These are phyloP conservation scores for Immersiporthe knoxdaviesiana DNA, from an alignment of 2,329 filamentous ascomycete species.

Conservation along the genomic window DNA sequence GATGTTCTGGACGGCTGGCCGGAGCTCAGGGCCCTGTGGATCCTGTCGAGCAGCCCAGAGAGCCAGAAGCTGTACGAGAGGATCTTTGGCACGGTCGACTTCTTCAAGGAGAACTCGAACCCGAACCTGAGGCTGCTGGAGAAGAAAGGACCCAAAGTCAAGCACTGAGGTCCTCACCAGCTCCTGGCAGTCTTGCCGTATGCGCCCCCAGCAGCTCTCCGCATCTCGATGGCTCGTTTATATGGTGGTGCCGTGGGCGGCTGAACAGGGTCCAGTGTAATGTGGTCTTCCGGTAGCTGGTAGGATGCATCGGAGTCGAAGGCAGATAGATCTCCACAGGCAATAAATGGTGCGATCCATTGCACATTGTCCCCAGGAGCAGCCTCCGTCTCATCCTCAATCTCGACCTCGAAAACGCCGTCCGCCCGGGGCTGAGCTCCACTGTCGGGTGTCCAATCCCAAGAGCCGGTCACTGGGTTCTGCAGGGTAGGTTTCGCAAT, in stretches of 20 bases:
- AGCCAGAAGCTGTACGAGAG: constrained; percentile 50
- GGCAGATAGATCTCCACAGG: constrained; percentile 92
- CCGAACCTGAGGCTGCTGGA: constrained; percentile 40
- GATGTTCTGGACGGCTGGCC: constrained; percentile 61
- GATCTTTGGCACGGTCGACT: constrained; percentile 46
- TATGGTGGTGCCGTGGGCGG: constrained; percentile 96
- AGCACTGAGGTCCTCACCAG: constrained; percentile 12
- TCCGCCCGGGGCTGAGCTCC: constrained; percentile 29
- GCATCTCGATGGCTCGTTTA: constrained; percentile 84
- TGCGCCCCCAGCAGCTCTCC: constrained; percentile 74
- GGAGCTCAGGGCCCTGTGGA: constrained; percentile 60
- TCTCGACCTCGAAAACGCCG: constrained; percentile 51
- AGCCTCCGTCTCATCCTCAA: constrained; percentile 51
- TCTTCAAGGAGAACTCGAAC: constrained; percentile 17
- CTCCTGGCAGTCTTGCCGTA: constrained; percentile 68
- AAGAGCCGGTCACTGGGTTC: constrained; percentile 48
- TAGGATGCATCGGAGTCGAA: constrained; percentile 98
- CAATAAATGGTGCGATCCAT: constrained; percentile 95
- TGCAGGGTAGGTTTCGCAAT: constrained; percentile 50
- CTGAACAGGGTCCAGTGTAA: constrained; percentile 89
- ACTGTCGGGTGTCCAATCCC: constrained; percentile 40
- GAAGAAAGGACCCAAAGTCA: constrained; percentile 41
- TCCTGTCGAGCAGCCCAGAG: constrained; percentile 50
- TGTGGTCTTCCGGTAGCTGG: constrained; percentile 80
- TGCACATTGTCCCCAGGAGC: constrained; percentile 51